Evolutionary conservation across 2,329 filamentous ascomycete species (phyloP).

Genomic region (Aureobasidium sp.): DNA sequence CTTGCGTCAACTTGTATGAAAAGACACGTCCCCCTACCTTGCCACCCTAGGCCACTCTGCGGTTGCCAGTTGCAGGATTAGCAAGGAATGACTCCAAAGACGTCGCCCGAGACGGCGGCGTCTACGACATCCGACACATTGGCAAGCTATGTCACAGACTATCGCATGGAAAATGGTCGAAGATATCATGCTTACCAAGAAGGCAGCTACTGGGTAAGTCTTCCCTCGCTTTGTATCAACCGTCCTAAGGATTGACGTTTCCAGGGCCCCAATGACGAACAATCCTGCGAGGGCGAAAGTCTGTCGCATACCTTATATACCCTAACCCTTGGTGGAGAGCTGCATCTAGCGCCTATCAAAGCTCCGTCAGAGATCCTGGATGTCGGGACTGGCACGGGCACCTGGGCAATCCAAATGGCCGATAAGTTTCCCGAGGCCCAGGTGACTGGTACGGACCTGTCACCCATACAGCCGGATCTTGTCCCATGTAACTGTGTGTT

Average conservation of each 20-base stretch:
- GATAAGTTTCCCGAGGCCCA: slow-evolving; percentile 22
- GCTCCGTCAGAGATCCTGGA: slow-evolving; percentile 31
- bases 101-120: background rate
- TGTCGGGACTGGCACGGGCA: slow-evolving; percentile 42
- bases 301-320: slow-evolving; percentile 35
- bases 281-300: slow-evolving; percentile 35
- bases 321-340: slow-evolving; percentile 23
- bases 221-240: slow-evolving; percentile 9
- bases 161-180: slow-evolving; percentile 26
- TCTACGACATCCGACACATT: slow-evolving; percentile 10
- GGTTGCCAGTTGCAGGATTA: background rate
- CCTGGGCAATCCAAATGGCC: slow-evolving; percentile 28
- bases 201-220: slow-evolving; percentile 19
- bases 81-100: background rate
- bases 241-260: background rate
- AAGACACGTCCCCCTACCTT: background rate
- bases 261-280: slow-evolving; percentile 34
- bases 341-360: slow-evolving; percentile 24
- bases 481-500: slow-evolving; percentile 39
- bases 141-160: slow-evolving; percentile 13
- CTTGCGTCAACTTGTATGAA: background rate
- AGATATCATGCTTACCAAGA: slow-evolving; percentile 28
- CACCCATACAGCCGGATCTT: slow-evolving; percentile 40
- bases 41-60: background rate
- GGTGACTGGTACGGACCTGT: slow-evolving; percentile 40